Conservation (phyloP, 2,329 filamentous ascomycete species). For the Aureobasidium sp. region DNA sequence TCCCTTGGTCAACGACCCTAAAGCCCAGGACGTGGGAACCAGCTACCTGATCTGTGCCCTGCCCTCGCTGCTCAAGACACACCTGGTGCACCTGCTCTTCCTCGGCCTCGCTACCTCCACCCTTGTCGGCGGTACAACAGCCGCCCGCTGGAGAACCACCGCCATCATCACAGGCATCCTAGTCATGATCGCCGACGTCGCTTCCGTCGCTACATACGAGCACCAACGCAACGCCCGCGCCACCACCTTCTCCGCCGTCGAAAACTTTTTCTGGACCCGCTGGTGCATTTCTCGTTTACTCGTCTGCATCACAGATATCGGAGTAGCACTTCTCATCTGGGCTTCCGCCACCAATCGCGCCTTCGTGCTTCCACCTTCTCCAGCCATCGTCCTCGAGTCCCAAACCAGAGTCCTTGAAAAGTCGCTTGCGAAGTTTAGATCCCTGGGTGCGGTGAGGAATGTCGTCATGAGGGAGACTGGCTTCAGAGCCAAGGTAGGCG, state of each 20-base stretch:
- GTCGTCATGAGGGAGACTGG: conserved; percentile 66
- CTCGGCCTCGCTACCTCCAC: conserved; percentile 69
- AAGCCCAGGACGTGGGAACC: conserved; percentile 38
- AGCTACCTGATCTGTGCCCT: conserved; percentile 77
- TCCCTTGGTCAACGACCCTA: conserved; percentile 59
- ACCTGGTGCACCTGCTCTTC: conserved; percentile 68
- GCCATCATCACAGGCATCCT: conserved; percentile 43
- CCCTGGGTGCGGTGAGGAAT: conserved; percentile 71
- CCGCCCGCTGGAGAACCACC: conserved; percentile 60
- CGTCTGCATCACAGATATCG: conserved; percentile 58
- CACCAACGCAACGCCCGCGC: conserved; percentile 58
- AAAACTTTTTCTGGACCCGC: conserved; percentile 66
- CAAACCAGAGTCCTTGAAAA: conserved; percentile 50
- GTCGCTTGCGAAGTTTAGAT: conserved; percentile 61
- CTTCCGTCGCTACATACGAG: conserved; percentile 58
- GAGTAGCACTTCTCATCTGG: conserved; percentile 62
- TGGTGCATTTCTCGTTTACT: conserved; percentile 55
- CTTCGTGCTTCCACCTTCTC: conserved; percentile 55
- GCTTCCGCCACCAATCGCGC: conserved; percentile 73
- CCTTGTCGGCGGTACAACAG: conserved; percentile 56
- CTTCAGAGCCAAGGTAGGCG: conserved; percentile 57
- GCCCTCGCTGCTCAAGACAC: conserved; percentile 65
- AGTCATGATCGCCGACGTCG: conserved; percentile 35
- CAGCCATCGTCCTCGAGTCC: conserved; percentile 61
- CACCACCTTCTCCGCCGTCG: conserved; percentile 53